Percentiles rank a stretch among this genome's conserved stretches.
Conservation (phyloP, 2,329 filamentous ascomycete species). For the Aquanectria penicillioides region DNA sequence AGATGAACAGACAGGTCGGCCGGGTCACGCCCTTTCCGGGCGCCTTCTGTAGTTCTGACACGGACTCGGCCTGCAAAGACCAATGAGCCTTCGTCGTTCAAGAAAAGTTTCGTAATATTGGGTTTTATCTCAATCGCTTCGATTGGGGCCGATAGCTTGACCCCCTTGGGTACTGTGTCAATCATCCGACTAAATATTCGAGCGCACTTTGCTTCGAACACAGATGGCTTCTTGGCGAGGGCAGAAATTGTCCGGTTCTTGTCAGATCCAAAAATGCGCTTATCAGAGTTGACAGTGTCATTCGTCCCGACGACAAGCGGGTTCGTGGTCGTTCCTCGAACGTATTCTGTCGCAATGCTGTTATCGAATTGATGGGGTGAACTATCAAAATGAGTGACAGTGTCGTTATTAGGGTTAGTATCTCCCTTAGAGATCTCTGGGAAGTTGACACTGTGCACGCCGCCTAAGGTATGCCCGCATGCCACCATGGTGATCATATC, state of each 20-base stretch:
- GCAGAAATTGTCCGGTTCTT: constrained; percentile 54
- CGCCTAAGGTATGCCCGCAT: constrained; percentile 50
- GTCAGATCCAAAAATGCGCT: constrained; percentile 55
- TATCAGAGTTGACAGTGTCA: constrained; percentile 52
- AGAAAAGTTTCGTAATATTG: constrained; percentile 40
- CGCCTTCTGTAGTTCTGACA: constrained; percentile 25
- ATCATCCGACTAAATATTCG: constrained; percentile 48
- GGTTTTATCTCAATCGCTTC: constrained; percentile 45
- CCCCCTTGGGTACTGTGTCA: constrained; percentile 45
- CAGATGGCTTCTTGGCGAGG: constrained; percentile 46
- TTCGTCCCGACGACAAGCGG: constrained; percentile 54
- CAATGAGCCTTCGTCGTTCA: constrained; percentile 40
- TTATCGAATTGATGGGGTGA: constrained; percentile 55
- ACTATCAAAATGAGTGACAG: constrained; percentile 46
- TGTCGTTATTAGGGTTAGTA: constrained; percentile 33
- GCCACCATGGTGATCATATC: constrained; percentile 51
- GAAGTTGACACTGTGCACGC: constrained; percentile 56
- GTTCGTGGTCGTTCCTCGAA: constrained; percentile 53
- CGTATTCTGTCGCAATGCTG: constrained; percentile 54
- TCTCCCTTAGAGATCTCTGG: constrained; percentile 47
- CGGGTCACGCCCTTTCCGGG: constrained; percentile 29
- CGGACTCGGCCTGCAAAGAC: constrained; percentile 42
- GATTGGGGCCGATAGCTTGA: constrained; percentile 43
- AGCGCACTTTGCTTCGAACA: constrained; percentile 49
- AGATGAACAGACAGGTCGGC: constrained; percentile 38